Conservation (phyloP, 2,329 filamentous ascomycete genomes). For the Xylariales sp. region DNA sequence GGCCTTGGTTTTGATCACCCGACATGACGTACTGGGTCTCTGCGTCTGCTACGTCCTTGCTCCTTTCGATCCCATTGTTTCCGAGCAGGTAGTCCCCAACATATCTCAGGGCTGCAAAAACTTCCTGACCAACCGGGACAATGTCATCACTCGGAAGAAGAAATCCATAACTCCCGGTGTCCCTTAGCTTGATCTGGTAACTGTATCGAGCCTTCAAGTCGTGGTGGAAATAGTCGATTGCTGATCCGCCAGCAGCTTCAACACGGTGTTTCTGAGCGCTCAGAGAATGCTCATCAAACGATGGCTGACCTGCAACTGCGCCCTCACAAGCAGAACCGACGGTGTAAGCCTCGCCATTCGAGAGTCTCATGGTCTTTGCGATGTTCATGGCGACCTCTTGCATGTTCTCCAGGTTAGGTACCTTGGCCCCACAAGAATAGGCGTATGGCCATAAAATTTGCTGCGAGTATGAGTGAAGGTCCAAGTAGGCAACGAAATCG, state of each 20-base stretch:
- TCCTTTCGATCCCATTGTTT: constrained; percentile 48
- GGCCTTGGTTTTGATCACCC: neutral
- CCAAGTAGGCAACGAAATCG: constrained; percentile 78
- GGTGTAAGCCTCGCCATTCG: constrained; percentile 69
- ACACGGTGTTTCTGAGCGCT: constrained; percentile 41
- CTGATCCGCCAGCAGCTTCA: constrained; percentile 76
- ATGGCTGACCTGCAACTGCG: constrained; percentile 44
- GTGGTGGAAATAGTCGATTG: constrained; percentile 94
- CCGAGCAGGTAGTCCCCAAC: constrained; percentile 75
- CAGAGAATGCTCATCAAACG: constrained; percentile 16
- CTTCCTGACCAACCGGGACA: constrained; percentile 81
- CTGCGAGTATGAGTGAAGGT: constrained; percentile 93
- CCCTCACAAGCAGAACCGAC: constrained; percentile 86
- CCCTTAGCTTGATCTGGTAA: constrained; percentile 90
- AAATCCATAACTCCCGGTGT: constrained; percentile 93
- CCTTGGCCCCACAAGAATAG: constrained; percentile 72
- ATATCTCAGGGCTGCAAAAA: constrained; percentile 77
- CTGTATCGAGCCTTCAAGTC: constrained; percentile 76
- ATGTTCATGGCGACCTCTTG: constrained; percentile 85
- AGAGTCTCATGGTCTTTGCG: constrained; percentile 81
- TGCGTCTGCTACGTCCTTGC: neutral
- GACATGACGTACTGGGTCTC: neutral
- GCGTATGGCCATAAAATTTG: constrained; percentile 91
- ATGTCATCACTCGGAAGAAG: constrained; percentile 83
- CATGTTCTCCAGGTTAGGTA: constrained; percentile 85